Base-by-base conservation (phyloP, 2,329 filamentous ascomycete genomes). In the Diaporthe australafricana region DNA sequence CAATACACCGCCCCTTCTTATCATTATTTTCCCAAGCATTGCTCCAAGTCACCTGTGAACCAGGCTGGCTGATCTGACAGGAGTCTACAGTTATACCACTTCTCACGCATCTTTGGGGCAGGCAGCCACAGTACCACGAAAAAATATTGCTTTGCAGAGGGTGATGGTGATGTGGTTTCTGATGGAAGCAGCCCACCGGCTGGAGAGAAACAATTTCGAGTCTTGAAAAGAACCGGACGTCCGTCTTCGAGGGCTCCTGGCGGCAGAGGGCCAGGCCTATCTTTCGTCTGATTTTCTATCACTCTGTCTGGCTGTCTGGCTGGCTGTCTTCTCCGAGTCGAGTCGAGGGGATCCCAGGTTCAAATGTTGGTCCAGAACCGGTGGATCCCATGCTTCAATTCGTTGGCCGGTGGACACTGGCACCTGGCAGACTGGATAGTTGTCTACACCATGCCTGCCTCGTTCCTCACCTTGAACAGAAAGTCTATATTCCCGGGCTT, bases 271-370 rank as follows among this genome's bases (percentile, higher is more conserved):
- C 14, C 6, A 42, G 30, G 16, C 14, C 6, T 27, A 16, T 65
- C 25, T 45, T 65, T 50, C 60, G 60, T 65, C 60, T 50, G 60
- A 65, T 65, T 65, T 27, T 65, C 32, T 50, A 35, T 63, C 60
- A 22, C 47, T 17, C 20, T 5, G 27, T 25, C 27, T 48, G 40
- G 38, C 16, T 35, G 57, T 63, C 40, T 63, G 27, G 60, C 20
- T 17, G 20, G 48, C 60, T 50, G 45, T n/a, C 60, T 30, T 35
- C 22, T 50, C 30, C 42, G 60, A 12, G 60, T 65, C 30, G 60
- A 65, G 60, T 50, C 60, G 60, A 38, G 60, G 60, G 60, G 30
- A 50, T 65, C 60, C 60, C 60, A 65, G 60, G 9, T 35, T 5
- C 32, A 5, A 35, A 9, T n/a, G 45, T 48, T 45, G 60, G 30